phyloP scores from a whole-genome alignment of 2,329 filamentous ascomycete species.

The Talaromyces sp. region DNA sequence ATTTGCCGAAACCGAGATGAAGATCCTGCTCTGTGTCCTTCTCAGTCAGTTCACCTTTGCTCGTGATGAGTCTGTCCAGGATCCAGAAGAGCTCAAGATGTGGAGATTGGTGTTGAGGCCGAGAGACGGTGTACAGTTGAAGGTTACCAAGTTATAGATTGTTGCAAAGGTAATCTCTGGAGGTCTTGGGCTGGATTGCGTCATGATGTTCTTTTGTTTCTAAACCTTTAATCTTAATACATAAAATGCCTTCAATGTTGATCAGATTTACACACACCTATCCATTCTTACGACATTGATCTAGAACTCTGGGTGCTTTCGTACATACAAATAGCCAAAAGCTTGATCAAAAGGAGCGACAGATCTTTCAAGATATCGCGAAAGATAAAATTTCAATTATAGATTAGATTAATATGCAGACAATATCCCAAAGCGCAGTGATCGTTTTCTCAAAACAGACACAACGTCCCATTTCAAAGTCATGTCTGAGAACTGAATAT shows the following conservation, averaged over 20 bases:
- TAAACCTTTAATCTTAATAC: constrained; percentile 1
- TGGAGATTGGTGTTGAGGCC: constrained; percentile 47
- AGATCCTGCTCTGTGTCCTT: constrained; percentile 33
- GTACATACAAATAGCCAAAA: background rate
- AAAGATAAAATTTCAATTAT: background rate
- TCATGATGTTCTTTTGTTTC: background rate
- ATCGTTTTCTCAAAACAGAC: background rate
- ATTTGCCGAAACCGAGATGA: constrained; percentile 38
- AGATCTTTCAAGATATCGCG: background rate
- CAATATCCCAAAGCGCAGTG: background rate
- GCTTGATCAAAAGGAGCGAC: background rate
- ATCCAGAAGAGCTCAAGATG: constrained; percentile 49
- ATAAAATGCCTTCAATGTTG: background rate
- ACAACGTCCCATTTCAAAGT: background rate
- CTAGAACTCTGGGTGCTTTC: background rate
- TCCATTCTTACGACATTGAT: background rate
- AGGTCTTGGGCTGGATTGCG: background rate
- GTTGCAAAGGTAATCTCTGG: background rate
- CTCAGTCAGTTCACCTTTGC: constrained; percentile 35
- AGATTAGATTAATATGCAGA: background rate
- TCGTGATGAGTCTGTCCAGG: constrained; percentile 34
- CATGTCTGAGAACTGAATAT: background rate
- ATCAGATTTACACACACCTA: background rate
- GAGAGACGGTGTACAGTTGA: constrained; percentile 42
- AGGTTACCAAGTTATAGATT: constrained; percentile 26